Conservation (phyloP, 495 filamentous ascomycete species). For the Trichoderma virens region DNA sequence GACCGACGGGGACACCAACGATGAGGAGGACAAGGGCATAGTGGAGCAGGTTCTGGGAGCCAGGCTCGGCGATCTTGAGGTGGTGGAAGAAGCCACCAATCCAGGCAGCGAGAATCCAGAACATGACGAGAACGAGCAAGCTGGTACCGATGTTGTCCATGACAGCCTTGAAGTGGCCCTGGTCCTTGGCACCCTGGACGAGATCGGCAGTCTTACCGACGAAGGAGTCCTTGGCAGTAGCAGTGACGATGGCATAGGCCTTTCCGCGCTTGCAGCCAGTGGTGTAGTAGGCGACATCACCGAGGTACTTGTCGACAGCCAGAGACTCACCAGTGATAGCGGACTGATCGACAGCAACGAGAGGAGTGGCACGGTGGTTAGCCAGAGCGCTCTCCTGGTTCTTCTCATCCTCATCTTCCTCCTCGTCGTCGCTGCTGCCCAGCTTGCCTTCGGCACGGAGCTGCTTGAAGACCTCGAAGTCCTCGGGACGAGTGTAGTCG, state of each 20-base stretch:
- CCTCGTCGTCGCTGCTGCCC: conserved; percentile 1
- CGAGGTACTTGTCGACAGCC: conserved; percentile 77
- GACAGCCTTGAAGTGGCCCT: conserved; percentile 84
- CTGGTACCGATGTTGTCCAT: conserved; percentile 78
- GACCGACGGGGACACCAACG: conserved; percentile 92
- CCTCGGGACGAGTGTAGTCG: conserved; percentile 62
- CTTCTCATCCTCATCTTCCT: background rate
- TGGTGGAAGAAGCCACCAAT: conserved; percentile 79
- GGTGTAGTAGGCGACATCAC: conserved; percentile 72
- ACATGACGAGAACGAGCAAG: conserved; percentile 70
- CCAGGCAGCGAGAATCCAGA: conserved; percentile 77
- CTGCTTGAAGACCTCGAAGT: conserved; percentile 54
- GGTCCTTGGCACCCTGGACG: conserved; percentile 60
- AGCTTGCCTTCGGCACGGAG: conserved; percentile 11
- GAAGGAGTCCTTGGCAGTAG: conserved; percentile 78
- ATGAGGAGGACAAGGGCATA: conserved; percentile 84
- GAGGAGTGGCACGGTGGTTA: conserved; percentile 25
- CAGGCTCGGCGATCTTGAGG: conserved; percentile 31
- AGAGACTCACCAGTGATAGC: conserved; percentile 89
- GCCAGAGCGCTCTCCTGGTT: conserved; percentile 7
- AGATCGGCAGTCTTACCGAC: conserved; percentile 82
- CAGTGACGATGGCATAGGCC: conserved; percentile 70
- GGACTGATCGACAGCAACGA: conserved; percentile 87
- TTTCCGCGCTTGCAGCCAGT: conserved; percentile 85
- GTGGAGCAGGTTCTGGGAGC: conserved; percentile 64